These are phyloP conservation scores for Candida nitratophila DNA, from an alignment of 805 yeast genomes.

Conservation along the genomic window DNA sequence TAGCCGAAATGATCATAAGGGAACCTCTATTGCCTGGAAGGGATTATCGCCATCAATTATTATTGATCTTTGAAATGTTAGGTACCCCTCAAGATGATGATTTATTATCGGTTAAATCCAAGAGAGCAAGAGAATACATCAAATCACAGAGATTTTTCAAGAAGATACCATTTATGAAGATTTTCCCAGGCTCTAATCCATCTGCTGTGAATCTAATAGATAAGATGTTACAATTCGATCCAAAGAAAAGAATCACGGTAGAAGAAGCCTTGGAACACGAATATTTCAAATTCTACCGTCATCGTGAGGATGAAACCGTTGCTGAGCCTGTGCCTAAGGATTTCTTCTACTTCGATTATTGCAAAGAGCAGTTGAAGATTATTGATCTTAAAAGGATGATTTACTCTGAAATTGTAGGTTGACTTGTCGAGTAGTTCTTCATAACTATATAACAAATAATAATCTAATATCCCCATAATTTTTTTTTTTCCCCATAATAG, in stretches of 20 bases:
- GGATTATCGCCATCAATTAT: constrained; percentile 63
- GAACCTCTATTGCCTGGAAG: constrained; percentile 70
- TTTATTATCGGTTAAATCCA: constrained; percentile 63
- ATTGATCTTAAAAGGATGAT: constrained; percentile 73
- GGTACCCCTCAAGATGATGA: constrained; percentile 76
- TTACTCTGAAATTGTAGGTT: constrained; percentile 69
- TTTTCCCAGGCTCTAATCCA: constrained; percentile 45
- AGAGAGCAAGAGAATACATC: constrained; percentile 72
- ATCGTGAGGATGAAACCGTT: constrained; percentile 79
- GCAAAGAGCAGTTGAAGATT: constrained; percentile 70
- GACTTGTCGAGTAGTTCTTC: too few relatives aligned
- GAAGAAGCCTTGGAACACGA: constrained; percentile 81
- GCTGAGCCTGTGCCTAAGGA: constrained; percentile 78
- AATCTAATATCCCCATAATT: too few relatives aligned
- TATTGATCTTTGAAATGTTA: constrained; percentile 57
- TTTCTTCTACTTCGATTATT: constrained; percentile 82
- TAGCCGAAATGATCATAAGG: constrained; percentile 59
- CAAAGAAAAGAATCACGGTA: constrained; percentile 72
- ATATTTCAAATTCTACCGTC: constrained; percentile 60
- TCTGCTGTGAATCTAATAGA: constrained; percentile 56
- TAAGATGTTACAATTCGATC: constrained; percentile 74
- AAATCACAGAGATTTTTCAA: constrained; percentile 57
- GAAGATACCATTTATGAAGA: constrained; percentile 42
- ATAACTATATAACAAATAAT: too few relatives aligned
- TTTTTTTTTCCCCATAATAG: too few relatives aligned